Evolutionary conservation across 352 stramenopile genomes (phyloP).

Genomic region (Phytophthora sansomeana): DNA sequence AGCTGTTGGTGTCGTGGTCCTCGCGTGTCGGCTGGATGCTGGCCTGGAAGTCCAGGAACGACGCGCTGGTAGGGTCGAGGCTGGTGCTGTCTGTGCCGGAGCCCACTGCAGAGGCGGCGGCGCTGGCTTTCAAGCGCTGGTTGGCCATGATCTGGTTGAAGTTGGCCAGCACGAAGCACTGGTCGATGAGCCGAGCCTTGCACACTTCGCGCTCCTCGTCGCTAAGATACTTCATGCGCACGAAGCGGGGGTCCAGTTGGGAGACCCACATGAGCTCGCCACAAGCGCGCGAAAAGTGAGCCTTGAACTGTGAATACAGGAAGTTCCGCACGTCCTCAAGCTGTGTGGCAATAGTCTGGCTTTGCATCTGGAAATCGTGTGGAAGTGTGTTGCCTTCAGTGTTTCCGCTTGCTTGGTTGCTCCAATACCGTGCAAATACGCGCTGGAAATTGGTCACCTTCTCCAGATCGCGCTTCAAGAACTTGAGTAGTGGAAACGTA

Average conservation of each 20-base stretch:
- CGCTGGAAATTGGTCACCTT: constrained; percentile 56
- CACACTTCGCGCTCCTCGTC: constrained; percentile 52
- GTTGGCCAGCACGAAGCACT: constrained; percentile 49
- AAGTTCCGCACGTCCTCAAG: constrained; percentile 47
- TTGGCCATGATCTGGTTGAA: constrained; percentile 47
- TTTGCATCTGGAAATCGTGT: constrained; percentile 24
- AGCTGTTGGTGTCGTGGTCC: constrained; percentile 59
- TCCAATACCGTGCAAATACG: constrained; percentile 40
- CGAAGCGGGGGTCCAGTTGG: constrained; percentile 56
- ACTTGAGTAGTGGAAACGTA: constrained; percentile 49
- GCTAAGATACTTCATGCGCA: constrained; percentile 58
- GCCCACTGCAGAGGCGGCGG: constrained; percentile 8
- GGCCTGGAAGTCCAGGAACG: constrained; percentile 52
- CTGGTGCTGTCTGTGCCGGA: constrained; percentile 1
- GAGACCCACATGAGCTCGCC: constrained; percentile 59
- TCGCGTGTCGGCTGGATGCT: constrained; percentile 36
- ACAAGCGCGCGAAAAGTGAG: constrained; percentile 48
- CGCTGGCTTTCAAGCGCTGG: constrained; percentile 37
- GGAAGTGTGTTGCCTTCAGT: background rate
- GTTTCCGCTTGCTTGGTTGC: constrained; percentile 4
- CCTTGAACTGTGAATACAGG: constrained; percentile 44
- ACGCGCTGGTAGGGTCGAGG: constrained; percentile 31
- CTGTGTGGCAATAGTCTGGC: constrained; percentile 39
- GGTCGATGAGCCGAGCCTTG: constrained; percentile 49
- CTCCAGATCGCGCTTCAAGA: constrained; percentile 56